Base-by-base conservation (phyloP, 345 rosid genomes). In the Cardiospermum halicacabum region DNA sequence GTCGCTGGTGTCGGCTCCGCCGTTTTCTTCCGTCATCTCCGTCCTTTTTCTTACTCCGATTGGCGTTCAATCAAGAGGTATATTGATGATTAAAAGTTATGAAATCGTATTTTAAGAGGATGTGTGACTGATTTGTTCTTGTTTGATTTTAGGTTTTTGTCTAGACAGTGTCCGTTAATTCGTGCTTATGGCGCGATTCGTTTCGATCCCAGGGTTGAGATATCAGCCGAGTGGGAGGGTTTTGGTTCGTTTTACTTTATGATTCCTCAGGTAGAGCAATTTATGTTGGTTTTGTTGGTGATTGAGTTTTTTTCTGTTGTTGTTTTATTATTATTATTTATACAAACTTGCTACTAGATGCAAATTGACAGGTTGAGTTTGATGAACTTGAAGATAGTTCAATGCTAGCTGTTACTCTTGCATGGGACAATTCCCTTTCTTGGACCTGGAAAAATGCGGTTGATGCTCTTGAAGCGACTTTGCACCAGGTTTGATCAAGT, bases 181-280 rank as follows among this genome's bases (percentile, higher is more conserved):
- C 96, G 96, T 59, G 96, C 96, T 5, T 92, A 92, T 31, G 98
- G 98, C 21, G 96, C 90, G 2, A 86, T 92, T 19, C 89, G 94
- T 1, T 92, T 92, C 30, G 96, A 92, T 72, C 84, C 89, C 2
- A 77, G 70, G 34, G 84, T 92, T 16, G 58, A 66, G 0, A 58
- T 85, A 50, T 77, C 90, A 7, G 63, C 84, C 22, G 94, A 89
- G 67, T 92, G 98, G 96, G 78, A 84, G 73, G 69, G 76, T 18
- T 92, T 89, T 74, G 98, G 98, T 40, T 85, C 94, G 0, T 92
- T 92, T 73, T 89, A 87, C 71, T 92, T 92, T 72, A 70, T 85
- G 58, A 72, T 92, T 56, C 98, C 98, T 55, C 96, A 87, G 92
- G 95, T 87, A 74, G 24, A 74, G 27, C 21, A 22, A 18, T 62